Percentiles rank a stretch among this genome's conserved stretches.
Conservation (phyloP, 257 asterid species). For the Solanum microdontum region DNA sequence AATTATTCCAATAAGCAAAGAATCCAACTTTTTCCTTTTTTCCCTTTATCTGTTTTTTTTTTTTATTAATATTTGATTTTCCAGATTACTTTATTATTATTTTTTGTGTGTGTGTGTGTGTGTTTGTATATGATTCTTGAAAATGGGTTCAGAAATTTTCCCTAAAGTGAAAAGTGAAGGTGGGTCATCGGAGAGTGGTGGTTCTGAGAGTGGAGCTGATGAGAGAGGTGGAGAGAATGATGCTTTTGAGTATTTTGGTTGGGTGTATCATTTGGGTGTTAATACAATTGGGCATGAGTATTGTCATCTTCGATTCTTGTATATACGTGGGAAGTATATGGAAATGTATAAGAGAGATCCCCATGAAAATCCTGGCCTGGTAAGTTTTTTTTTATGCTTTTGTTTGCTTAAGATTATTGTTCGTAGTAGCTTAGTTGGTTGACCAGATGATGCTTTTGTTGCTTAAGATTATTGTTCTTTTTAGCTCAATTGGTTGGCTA, state of each 20-base stretch:
- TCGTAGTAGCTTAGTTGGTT: background rate
- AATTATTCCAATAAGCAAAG: background rate
- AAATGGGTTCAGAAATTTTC: background rate
- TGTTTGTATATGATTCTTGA: background rate
- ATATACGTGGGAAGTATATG: slow-evolving; percentile 46
- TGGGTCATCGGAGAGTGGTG: slow-evolving; percentile 37
- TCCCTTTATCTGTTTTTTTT: background rate
- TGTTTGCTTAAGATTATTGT: background rate
- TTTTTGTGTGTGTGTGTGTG: background rate
- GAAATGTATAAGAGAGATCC: slow-evolving; percentile 84
- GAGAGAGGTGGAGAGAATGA: slow-evolving; percentile 19
- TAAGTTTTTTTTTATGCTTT: slow-evolving; percentile 16
- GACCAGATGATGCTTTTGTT: background rate
- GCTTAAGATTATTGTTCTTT: background rate
- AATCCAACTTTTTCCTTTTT: background rate
- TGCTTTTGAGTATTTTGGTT: slow-evolving; percentile 54
- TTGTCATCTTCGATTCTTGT: slow-evolving; percentile 60
- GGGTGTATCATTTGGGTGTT: slow-evolving; percentile 73
- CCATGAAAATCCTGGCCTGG: slow-evolving; percentile 50
- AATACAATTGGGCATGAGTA: slow-evolving; percentile 69
- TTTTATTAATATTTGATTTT: background rate
- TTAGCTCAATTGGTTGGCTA: background rate
- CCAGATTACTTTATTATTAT: background rate
- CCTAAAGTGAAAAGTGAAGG: slow-evolving; percentile 24
- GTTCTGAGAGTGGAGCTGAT: slow-evolving; percentile 42